Base-by-base conservation (phyloP, 2,329 filamentous ascomycete genomes). In the Alternaria sp. region DNA sequence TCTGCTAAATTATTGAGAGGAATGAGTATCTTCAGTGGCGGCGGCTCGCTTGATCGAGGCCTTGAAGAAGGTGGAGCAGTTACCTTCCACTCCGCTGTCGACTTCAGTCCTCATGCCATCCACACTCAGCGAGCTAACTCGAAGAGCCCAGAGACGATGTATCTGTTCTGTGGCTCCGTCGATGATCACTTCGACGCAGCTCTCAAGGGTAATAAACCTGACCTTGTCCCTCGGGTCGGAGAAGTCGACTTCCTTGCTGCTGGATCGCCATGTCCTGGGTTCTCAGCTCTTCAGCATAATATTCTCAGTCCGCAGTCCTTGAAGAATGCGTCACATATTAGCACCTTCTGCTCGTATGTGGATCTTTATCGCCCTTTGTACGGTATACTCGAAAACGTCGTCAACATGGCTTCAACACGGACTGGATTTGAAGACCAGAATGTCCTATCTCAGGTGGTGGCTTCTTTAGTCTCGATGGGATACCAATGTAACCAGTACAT, bases 181-280 rank as follows among this genome's bases (percentile, higher is more conserved):
- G 90, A 95, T 68, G 88, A 91, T 59, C 83, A 91, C 13, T 82
- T 94, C 0, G 74, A 77, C 1, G 77, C 82, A 17, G 60, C 88
- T 87, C 81, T 93, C 1, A 59, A 79, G 4, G 90, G 88, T 0
- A 46, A 56, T 0, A 28, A 52, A 1, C 32, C 55, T 74, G 81
- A 5, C 81, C 71, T 1, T 0, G 83, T 91, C 5, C 89, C 90
- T 0, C 70, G 68, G 1, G 83, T 90, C 1, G 91, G 90, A 1
- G 82, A 89, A 1, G 86, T 95, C 0, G 86, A 91, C 11, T 85
- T 93, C 28, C 87, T 95, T 9, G 87, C 86, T 2, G 92, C 87
- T 1, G 93, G 93, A 0, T 92, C 88, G 55, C 93, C 93, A 0
- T 96, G 93, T 68, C 91, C 90, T 15, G 92, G 91, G 0, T 96